Percentiles rank a stretch among this genome's conserved stretches.
phyloP scores from a whole-genome alignment of 371 early-diverging fungal species.

The Dinochytrium kinnereticum region DNA sequence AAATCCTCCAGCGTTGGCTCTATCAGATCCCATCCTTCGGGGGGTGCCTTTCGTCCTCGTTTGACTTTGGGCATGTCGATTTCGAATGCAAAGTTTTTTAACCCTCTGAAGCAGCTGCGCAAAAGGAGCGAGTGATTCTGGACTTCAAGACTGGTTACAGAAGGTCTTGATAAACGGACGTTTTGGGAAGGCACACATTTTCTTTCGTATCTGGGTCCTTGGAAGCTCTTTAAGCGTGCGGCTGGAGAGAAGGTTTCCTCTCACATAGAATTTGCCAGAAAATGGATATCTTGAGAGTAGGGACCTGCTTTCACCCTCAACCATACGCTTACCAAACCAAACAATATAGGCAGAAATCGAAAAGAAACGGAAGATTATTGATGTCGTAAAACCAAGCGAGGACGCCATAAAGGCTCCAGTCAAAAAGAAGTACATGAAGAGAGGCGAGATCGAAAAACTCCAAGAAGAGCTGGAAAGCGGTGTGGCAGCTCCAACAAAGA shows the following conservation, averaged over 20 bases:
- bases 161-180: no score
- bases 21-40: slow-evolving; percentile 94
- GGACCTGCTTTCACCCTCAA: no score
- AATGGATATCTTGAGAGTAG: slow-evolving; percentile 69
- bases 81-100: no score
- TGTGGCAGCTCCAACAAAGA: neutral
- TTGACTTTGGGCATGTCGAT: slow-evolving; percentile 50
- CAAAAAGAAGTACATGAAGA: slow-evolving; percentile 73
- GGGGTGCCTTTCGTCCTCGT: slow-evolving; percentile 79
- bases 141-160: no score
- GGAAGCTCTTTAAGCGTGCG: no score
- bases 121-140: no score
- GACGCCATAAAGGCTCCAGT: no score
- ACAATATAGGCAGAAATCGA: slow-evolving; percentile 64
- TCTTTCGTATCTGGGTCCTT: no score
- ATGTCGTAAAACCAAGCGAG: slow-evolving; percentile 40
- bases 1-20: slow-evolving; percentile 94
- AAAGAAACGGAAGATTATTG: slow-evolving; percentile 66
- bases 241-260: no score
- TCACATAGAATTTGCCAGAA: neutral
- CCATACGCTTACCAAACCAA: no score
- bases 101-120: neutral
- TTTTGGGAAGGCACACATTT: no score
- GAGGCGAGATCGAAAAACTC: slow-evolving; percentile 75
- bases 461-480: slow-evolving; percentile 63